Evolutionary conservation across 139 green algal genomes (phyloP), one percentile per base, ranked within the genome.

Genomic region (Haematococcus sp.): DNA sequence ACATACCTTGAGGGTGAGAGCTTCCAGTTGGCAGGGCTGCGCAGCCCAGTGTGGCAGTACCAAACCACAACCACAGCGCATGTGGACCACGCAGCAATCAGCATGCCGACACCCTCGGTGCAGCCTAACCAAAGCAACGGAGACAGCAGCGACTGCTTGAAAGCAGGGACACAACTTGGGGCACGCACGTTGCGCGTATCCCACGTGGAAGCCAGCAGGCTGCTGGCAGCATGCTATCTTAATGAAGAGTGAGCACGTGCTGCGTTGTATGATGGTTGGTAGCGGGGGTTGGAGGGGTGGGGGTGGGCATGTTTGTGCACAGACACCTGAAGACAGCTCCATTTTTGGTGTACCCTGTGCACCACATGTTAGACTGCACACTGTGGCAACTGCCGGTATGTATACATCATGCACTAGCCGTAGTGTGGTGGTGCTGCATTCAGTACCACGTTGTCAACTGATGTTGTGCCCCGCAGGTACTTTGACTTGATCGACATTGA

Each of bases 401-500:
- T n/a, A n/a, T n/a, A n/a, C n/a, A n/a, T n/a, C n/a, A n/a, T n/a
- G n/a, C n/a, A n/a, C n/a, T n/a, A n/a, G n/a, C n/a, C n/a, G n/a
- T n/a, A n/a, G n/a, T n/a, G n/a, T n/a, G n/a, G n/a, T n/a, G n/a
- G n/a, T n/a, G n/a, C n/a, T n/a, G n/a, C n/a, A n/a, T n/a, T n/a
- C n/a, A n/a, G n/a, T n/a, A n/a, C n/a, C n/a, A n/a, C n/a, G n/a
- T n/a, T n/a, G n/a, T n/a, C n/a, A n/a, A n/a, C n/a, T n/a, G n/a
- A n/a, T n/a, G 7, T 49, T 49, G 40, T 49, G 40, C 11, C 7
- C 40, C n/a, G 7, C 11, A 49, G 40, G 40, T 49, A 84, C 71
- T 91, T 79, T 65, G 85, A 93, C 71, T 49, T 93, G 0, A 56
- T 84, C 4, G 86, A 93, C 73, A 65, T 92, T 9, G 88, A 93